These are phyloP conservation scores for Solanum chacoense DNA, from an alignment of 305 asterid genomes.

Conservation along the genomic window DNA sequence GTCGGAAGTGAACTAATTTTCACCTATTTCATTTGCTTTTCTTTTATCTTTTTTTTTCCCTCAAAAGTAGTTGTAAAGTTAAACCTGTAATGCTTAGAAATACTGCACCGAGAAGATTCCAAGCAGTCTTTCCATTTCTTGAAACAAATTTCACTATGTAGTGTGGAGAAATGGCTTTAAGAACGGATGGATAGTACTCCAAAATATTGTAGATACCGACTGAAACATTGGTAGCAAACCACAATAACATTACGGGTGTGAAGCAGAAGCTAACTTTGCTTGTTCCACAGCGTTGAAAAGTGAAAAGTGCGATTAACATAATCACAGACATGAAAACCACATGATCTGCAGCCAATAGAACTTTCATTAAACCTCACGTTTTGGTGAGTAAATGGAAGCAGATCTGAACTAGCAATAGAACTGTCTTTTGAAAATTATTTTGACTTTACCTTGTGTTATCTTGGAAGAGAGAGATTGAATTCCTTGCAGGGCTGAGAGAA, in stretches of 20 bases:
- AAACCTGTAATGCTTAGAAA: constrained; percentile 13
- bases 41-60: not conserved
- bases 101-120: constrained; percentile 13
- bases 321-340: constrained; percentile 7
- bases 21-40: not conserved
- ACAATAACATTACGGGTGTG: constrained; percentile 13
- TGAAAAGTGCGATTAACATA: constrained; percentile 3
- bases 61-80: not conserved
- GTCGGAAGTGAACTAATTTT: not conserved
- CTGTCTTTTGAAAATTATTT: not conserved
- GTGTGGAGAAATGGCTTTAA: constrained; percentile 15
- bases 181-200: constrained; percentile 4
- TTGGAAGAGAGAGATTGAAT: constrained; percentile 48
- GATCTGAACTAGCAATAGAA: not conserved
- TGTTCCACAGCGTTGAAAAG: constrained; percentile 10
- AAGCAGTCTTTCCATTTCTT: constrained; percentile 1
- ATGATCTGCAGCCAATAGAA: constrained; percentile 7
- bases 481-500: constrained; percentile 67
- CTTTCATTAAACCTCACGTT: not conserved
- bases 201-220: constrained; percentile 12
- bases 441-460: constrained; percentile 40
- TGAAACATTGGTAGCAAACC: constrained; percentile 10
- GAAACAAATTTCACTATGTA: constrained; percentile 3
- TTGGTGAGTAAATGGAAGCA: not conserved
- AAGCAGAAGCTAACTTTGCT: constrained; percentile 15